Conservation (phyloP, 2,329 filamentous ascomycete genomes). For the Ophiostoma ulmi region DNA sequence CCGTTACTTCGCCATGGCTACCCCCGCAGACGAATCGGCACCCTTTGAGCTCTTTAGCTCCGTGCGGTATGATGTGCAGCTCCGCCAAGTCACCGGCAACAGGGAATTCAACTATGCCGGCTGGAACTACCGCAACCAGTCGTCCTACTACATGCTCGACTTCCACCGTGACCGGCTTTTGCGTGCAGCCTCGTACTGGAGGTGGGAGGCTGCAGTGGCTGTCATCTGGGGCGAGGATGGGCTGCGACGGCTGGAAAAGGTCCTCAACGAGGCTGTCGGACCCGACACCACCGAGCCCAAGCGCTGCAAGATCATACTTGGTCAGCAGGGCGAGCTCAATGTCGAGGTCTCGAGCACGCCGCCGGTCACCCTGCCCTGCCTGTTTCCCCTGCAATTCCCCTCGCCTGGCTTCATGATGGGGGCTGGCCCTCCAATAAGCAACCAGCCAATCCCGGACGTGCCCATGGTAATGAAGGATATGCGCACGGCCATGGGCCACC, state of each 20-base stretch:
- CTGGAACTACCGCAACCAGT: constrained; percentile 50
- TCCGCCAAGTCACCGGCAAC: constrained; percentile 42
- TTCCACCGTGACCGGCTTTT: constrained; percentile 75
- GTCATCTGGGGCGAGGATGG: constrained; percentile 44
- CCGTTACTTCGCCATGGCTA: background rate
- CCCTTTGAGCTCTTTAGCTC: constrained; percentile 56
- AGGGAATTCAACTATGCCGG: constrained; percentile 39
- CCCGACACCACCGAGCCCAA: constrained; percentile 32
- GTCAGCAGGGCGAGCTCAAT: constrained; percentile 43
- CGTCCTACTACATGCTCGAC: constrained; percentile 72
- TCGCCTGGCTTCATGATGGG: constrained; percentile 36
- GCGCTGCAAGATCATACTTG: constrained; percentile 53
- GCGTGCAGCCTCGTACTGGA: constrained; percentile 54
- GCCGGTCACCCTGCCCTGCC: constrained; percentile 43
- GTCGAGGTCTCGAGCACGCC: constrained; percentile 39
- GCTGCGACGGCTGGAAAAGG: constrained; percentile 40
- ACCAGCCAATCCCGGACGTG: background rate
- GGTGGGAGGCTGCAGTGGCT: constrained; percentile 46
- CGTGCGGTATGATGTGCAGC: constrained; percentile 62
- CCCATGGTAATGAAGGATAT: constrained; percentile 14
- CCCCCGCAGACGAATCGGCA: constrained; percentile 32
- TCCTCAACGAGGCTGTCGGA: constrained; percentile 25
- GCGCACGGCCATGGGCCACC: constrained; percentile 29
- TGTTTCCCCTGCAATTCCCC: constrained; percentile 55
- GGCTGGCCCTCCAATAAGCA: background rate